Conservation (phyloP, 1,284 basidiomycete genomes). For the Apiotrichum akiyoshidainum region DNA sequence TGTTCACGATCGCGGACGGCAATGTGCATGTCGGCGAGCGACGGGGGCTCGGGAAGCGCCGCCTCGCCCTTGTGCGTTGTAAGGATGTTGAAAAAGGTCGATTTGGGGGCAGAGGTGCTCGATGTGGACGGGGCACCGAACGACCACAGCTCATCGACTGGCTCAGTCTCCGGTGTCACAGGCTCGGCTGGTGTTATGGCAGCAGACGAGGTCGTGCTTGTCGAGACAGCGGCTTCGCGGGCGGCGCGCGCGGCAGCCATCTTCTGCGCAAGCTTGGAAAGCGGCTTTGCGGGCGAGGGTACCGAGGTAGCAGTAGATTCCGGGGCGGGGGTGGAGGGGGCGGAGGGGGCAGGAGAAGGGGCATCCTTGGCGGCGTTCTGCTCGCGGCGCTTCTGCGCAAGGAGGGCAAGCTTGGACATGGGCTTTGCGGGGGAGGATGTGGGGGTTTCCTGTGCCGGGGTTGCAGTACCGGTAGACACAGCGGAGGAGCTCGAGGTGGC, state of each 20-base stretch:
- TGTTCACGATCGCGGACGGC: constrained; percentile 29
- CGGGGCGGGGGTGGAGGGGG: background rate
- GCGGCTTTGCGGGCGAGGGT: constrained; percentile 44
- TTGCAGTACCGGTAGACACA: background rate
- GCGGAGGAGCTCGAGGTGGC: constrained; percentile 27
- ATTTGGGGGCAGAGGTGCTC: constrained; percentile 16
- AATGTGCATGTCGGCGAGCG: constrained; percentile 30
- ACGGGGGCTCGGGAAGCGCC: constrained; percentile 11
- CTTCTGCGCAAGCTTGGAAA: constrained; percentile 57
- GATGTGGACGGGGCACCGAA: constrained; percentile 4
- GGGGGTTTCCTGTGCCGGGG: background rate
- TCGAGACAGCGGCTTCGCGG: constrained; percentile 16
- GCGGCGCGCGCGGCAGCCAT: constrained; percentile 50
- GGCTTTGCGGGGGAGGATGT: constrained; percentile 36
- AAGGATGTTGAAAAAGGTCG: constrained; percentile 46
- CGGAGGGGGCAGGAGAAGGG: constrained; percentile 10
- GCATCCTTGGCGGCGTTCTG: constrained; percentile 22
- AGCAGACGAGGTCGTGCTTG: background rate
- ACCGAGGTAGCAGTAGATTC: constrained; percentile 1
- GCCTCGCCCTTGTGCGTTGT: constrained; percentile 26
- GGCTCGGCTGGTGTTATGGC: background rate
- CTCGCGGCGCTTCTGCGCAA: constrained; percentile 61
- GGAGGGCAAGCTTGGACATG: constrained; percentile 66
- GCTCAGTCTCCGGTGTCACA: constrained; percentile 17
- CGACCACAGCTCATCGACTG: constrained; percentile 7